Conservation (phyloP, 2,329 filamentous ascomycete genomes). For the Aspergillus bombycis region DNA sequence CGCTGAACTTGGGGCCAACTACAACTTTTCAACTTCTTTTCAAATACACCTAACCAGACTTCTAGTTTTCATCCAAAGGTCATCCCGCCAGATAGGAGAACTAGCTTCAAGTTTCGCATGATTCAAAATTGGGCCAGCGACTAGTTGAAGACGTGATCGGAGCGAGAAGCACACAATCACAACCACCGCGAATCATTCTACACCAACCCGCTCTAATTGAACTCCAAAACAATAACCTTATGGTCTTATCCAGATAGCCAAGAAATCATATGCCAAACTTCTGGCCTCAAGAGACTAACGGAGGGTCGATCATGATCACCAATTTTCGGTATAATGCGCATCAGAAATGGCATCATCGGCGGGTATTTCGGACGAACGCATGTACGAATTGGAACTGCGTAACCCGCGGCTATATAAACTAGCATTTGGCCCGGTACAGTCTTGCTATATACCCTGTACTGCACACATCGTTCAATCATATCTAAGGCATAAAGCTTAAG, state of each 20-base stretch:
- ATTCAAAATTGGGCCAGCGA: neutral
- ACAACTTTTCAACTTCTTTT: neutral
- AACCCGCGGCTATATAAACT: neutral
- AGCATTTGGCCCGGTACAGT: neutral
- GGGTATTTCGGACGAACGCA: neutral
- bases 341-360: slow-evolving; percentile 3
- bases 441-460: neutral
- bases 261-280: neutral
- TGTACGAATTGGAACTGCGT: too few relatives aligned
- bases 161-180: slow-evolving; percentile 2
- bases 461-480: neutral
- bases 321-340: neutral
- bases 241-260: neutral
- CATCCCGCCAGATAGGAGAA: neutral
- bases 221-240: neutral
- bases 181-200: neutral
- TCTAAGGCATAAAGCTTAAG: neutral
- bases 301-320: neutral
- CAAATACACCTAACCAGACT: accelerated
- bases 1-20: neutral
- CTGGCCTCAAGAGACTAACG: neutral
- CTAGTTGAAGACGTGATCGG: slow-evolving; percentile 1
- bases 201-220: neutral
- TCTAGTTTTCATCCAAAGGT: neutral
- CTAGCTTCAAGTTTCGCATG: neutral